These are phyloP conservation scores for Chlorophyllum brunneum DNA, from an alignment of 768 basidiomycete species.

Conservation along the genomic window DNA sequence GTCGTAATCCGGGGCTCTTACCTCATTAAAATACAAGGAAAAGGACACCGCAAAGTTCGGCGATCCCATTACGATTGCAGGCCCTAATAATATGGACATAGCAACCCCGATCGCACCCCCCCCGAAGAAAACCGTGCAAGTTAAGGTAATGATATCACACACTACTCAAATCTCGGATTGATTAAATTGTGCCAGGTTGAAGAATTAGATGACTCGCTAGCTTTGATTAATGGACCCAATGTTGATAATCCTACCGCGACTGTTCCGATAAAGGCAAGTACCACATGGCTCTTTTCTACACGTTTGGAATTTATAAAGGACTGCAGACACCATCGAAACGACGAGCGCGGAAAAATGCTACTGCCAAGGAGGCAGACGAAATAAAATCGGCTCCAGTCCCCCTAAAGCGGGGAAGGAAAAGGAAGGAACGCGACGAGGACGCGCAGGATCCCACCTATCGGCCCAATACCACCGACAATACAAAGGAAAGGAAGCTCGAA, in stretches of 20 bases:
- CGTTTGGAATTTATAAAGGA: neutral
- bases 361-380: constrained; percentile 27
- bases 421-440: constrained; percentile 44
- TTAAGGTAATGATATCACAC: constrained; percentile 27
- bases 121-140: constrained; percentile 20
- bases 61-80: constrained; percentile 13
- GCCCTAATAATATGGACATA: neutral
- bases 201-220: constrained; percentile 27
- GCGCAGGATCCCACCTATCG: constrained; percentile 4
- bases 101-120: neutral
- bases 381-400: constrained; percentile 4
- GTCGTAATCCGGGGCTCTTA: neutral
- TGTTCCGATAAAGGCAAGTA: constrained; percentile 20
- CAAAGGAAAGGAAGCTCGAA: constrained; percentile 20
- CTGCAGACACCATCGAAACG: constrained; percentile 19
- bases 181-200: constrained; percentile 26
- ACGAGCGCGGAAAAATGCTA: constrained; percentile 6
- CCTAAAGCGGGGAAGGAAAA: constrained; percentile 36
- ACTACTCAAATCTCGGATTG: neutral
- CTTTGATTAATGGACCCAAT: constrained; percentile 11
- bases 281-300: neutral
- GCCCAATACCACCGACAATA: constrained; percentile 4
- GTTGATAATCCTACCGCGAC: constrained; percentile 18
- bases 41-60: constrained; percentile 2
- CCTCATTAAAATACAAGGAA: constrained; percentile 1